A percentile compares a stretch with the other conserved stretches of the same genome.
Evolutionary conservation across 2,329 filamentous ascomycete genomes (phyloP).

Genomic region (Cercospora canescens): DNA sequence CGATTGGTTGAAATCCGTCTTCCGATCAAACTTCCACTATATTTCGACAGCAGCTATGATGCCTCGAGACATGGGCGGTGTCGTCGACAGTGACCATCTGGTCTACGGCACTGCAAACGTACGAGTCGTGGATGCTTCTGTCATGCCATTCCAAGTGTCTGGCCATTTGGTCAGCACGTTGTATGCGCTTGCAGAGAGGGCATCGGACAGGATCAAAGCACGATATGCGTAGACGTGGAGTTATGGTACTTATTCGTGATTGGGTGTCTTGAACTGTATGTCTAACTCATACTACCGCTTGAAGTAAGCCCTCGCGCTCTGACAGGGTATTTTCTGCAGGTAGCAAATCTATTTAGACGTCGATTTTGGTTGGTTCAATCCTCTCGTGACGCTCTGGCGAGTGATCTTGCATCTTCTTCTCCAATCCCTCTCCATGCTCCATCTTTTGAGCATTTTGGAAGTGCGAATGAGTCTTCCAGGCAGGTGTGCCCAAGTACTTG

Average conservation of each 20-base stretch:
- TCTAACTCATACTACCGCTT: background rate
- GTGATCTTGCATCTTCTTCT: slow-evolving; percentile 13
- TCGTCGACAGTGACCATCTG: slow-evolving; percentile 27
- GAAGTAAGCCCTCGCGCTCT: background rate
- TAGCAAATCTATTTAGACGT: background rate
- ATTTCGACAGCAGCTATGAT: slow-evolving; percentile 29
- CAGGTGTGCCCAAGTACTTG: slow-evolving; percentile 51
- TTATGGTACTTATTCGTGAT: background rate
- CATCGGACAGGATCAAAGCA: slow-evolving; percentile 31
- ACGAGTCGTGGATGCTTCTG: slow-evolving; percentile 29
- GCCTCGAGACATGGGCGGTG: slow-evolving; percentile 23
- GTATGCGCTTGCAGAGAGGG: slow-evolving; percentile 35
- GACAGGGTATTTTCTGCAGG: background rate
- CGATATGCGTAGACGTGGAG: background rate
- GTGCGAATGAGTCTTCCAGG: slow-evolving; percentile 52
- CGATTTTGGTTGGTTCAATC: slow-evolving; percentile 13
- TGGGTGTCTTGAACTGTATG: background rate
- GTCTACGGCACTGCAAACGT: slow-evolving; percentile 29
- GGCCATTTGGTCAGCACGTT: slow-evolving; percentile 23
- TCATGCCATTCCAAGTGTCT: slow-evolving; percentile 27
- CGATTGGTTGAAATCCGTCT: slow-evolving; percentile 14
- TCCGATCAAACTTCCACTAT: slow-evolving; percentile 15
- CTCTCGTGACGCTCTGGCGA: slow-evolving; percentile 17
- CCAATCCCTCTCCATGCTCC: slow-evolving; percentile 15
- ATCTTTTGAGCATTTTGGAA: slow-evolving; percentile 7